Evolutionary conservation across 2,329 filamentous ascomycete species (phyloP).

Genomic region (Neonectria hederae): DNA sequence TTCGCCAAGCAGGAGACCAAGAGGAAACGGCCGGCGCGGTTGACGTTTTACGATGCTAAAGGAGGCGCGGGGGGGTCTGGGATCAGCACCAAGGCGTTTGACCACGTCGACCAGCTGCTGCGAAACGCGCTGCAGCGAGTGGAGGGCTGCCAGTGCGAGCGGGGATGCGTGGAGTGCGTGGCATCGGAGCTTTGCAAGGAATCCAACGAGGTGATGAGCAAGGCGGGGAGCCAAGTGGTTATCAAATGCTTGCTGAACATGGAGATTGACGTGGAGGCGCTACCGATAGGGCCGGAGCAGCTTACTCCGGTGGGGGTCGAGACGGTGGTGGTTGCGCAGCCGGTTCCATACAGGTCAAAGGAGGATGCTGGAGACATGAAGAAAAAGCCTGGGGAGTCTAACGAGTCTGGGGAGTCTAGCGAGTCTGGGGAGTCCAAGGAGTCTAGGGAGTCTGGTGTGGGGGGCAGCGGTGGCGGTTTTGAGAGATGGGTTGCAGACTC

Average conservation of each 20-base stretch:
- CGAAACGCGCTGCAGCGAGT: slow-evolving; percentile 80
- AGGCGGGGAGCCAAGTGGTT: slow-evolving; percentile 85
- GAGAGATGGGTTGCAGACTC: slow-evolving; percentile 38
- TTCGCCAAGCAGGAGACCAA: slow-evolving; percentile 75
- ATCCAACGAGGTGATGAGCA: slow-evolving; percentile 92
- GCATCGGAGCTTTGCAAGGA: slow-evolving; percentile 86
- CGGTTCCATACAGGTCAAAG: slow-evolving; percentile 61
- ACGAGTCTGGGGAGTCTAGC: slow-evolving; percentile 10
- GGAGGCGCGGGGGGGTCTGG: slow-evolving; percentile 85
- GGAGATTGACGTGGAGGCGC: slow-evolving; percentile 81
- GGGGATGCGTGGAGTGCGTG: slow-evolving; percentile 91
- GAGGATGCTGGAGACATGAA: slow-evolving; percentile 19
- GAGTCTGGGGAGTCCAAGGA: slow-evolving; percentile 16
- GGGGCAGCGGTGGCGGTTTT: slow-evolving; percentile 37
- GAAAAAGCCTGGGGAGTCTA: slow-evolving; percentile 14
- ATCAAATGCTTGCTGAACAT: slow-evolving; percentile 78
- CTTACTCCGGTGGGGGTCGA: slow-evolving; percentile 77
- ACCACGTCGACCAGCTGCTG: slow-evolving; percentile 85
- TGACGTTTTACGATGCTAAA: slow-evolving; percentile 96
- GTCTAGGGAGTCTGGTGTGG: slow-evolving; percentile 11
- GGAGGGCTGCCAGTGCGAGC: slow-evolving; percentile 76
- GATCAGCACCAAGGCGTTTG: slow-evolving; percentile 92
- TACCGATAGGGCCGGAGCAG: slow-evolving; percentile 86
- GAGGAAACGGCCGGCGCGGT: slow-evolving; percentile 83
- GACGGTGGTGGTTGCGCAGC: slow-evolving; percentile 79